phyloP scores from a whole-genome alignment of 257 asterid species.

The Mitragyna speciosa region DNA sequence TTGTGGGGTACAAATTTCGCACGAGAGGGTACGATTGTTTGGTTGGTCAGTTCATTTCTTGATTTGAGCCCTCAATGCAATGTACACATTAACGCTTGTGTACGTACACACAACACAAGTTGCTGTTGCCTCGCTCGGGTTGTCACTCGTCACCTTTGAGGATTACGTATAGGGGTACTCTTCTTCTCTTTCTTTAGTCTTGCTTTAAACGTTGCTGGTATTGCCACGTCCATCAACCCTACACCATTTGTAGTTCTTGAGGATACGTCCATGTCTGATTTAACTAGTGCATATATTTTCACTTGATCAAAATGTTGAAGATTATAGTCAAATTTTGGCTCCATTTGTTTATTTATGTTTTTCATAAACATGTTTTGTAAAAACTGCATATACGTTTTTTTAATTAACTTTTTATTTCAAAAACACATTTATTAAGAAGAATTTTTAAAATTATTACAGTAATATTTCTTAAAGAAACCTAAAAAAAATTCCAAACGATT shows the following conservation, averaged over 20 bases:
- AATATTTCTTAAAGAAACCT: no score
- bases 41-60: background rate
- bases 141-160: slow-evolving; percentile 9
- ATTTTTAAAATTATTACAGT: no score
- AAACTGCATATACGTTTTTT: no score
- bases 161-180: background rate
- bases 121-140: slow-evolving; percentile 9
- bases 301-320: background rate
- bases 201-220: slow-evolving; percentile 1
- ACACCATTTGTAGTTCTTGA: slow-evolving; percentile 15
- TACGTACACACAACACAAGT: background rate
- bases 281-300: background rate
- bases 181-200: background rate
- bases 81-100: background rate
- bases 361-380: no score
- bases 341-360: no score
- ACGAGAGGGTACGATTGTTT: slow-evolving; percentile 14
- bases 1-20: slow-evolving; percentile 18
- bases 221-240: slow-evolving; percentile 29
- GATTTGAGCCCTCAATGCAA: background rate
- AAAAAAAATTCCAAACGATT: no score
- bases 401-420: no score
- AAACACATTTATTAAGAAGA: no score
- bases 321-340: no score
- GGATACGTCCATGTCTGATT: background rate